phyloP scores from a whole-genome alignment of 768 basidiomycete genomes.

The Mycena vitilis region DNA sequence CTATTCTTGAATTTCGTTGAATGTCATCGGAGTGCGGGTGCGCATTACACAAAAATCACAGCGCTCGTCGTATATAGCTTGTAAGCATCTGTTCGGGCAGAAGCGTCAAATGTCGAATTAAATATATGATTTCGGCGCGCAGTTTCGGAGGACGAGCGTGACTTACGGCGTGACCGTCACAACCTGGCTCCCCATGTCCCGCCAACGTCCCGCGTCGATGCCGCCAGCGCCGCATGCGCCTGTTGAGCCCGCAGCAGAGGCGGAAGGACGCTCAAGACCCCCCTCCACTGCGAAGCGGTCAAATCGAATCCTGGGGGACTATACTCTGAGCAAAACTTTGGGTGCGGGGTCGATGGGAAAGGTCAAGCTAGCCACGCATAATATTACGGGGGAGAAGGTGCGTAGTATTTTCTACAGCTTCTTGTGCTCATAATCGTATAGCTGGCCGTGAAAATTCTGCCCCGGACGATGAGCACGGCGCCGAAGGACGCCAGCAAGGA shows the following conservation, averaged over 20 bases:
- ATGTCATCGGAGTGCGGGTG: neutral
- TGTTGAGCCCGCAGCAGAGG: slow-evolving; percentile 9
- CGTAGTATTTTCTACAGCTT: slow-evolving; percentile 40
- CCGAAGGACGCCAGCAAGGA: slow-evolving; percentile 96
- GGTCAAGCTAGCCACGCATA: slow-evolving; percentile 95
- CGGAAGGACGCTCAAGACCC: slow-evolving; percentile 6
- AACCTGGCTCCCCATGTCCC: slow-evolving; percentile 13
- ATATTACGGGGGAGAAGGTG: slow-evolving; percentile 92
- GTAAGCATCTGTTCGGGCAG: neutral
- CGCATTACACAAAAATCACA: neutral
- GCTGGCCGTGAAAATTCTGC: slow-evolving; percentile 99
- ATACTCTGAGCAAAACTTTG: slow-evolving; percentile 95
- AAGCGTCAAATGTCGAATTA: neutral
- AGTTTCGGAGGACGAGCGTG: neutral
- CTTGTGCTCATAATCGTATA: slow-evolving; percentile 44
- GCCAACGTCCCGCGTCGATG: slow-evolving; percentile 30
- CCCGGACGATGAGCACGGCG: slow-evolving; percentile 61
- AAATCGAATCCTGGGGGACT: slow-evolving; percentile 87
- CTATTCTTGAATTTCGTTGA: neutral
- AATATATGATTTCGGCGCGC: neutral
- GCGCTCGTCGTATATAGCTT: no score
- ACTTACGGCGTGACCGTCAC: neutral
- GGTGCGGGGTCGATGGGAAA: slow-evolving; percentile 99
- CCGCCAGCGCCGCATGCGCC: slow-evolving; percentile 22
- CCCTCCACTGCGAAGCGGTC: slow-evolving; percentile 51